Base-by-base conservation (phyloP, 768 basidiomycete species). In the Strobilomyces echinocephalus region DNA sequence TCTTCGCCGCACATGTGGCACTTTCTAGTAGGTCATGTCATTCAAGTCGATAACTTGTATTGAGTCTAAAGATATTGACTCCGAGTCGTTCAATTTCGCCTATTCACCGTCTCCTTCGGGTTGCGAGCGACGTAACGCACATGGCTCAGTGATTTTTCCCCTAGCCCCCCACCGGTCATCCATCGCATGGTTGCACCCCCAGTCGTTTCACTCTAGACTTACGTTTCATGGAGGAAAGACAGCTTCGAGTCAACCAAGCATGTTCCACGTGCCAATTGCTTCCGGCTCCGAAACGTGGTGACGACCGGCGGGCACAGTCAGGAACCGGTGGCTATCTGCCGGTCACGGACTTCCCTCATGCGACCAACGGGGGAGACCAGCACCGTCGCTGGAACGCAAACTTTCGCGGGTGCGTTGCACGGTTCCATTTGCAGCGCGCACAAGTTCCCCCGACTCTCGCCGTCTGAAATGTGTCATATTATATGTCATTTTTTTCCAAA, bases 391-490 rank as follows among this genome's bases (percentile, higher is more conserved):
- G 44, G 33, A 34, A 21, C 36, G 46, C 12, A 54, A 63, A 66
- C 55, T 55, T 66, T 64, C 63, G 63, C 63, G 63, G 63, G 41
- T 64, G 49, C 24, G 18, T 20, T 21, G 16, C 20, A 53, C 31
- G 55, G 24, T 24, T 55, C 52, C 55, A 55, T 57, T 53, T 46
- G 38, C 44, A 11, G 38, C 38, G 8, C 47, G 24, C 18, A 38
- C 30, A 6, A 1, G 9, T 30, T 39, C 44, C 24, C 48, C 61
- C 56, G 52, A 49, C 26, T 43, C 52, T 39, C 50, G 60, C 52
- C 43, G 46, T 41, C 28, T 9, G 30, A 30, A 24, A 24, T 24
- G 24, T 24, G 4, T 24, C 2, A 24, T 24, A 24, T 24, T 24
- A 2, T 55, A 24, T 35, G 40, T 42, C 20, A 30, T 14, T 14